A percentile compares a stretch with the other conserved stretches of the same genome.
phyloP scores from a whole-genome alignment of 2,329 filamentous ascomycete genomes.

The Gremmenia infestans region DNA sequence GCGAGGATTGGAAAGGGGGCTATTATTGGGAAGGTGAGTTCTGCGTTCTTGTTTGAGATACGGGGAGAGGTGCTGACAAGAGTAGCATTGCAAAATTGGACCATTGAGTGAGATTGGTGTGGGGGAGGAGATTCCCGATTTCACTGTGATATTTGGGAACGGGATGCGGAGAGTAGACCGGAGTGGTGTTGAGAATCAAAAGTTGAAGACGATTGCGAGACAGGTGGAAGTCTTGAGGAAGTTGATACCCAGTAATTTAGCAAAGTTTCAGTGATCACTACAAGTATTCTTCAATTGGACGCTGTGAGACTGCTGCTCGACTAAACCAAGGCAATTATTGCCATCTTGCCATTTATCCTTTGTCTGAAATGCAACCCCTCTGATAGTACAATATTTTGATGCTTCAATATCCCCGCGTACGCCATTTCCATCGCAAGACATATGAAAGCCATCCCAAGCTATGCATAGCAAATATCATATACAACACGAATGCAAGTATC shows the following conservation, averaged over 20 bases:
- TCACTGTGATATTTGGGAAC: slow-evolving; percentile 64
- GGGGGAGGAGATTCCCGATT: slow-evolving; percentile 56
- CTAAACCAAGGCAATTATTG: too few relatives aligned
- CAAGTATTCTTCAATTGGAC: neutral
- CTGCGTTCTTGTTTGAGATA: neutral
- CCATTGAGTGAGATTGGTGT: slow-evolving; percentile 55
- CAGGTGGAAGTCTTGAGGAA: slow-evolving; percentile 64
- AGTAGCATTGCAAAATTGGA: slow-evolving; percentile 67
- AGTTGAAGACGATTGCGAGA: slow-evolving; percentile 58
- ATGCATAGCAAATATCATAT: slow-evolving; percentile 29
- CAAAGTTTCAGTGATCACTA: slow-evolving; percentile 29
- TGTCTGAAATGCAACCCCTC: slow-evolving; percentile 1
- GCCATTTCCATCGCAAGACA: slow-evolving; percentile 15
- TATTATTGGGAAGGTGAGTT: slow-evolving; percentile 55
- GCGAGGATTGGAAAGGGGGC: slow-evolving; percentile 56
- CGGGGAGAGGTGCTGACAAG: slow-evolving; percentile 4
- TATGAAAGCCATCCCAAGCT: slow-evolving; percentile 23
- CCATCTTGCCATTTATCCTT: neutral
- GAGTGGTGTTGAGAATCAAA: slow-evolving; percentile 56
- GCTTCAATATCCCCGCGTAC: slow-evolving; percentile 10
- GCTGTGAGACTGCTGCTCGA: neutral
- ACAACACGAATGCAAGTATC: slow-evolving; percentile 12
- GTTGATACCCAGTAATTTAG: slow-evolving; percentile 58
- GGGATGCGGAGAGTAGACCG: slow-evolving; percentile 54
- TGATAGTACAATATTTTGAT: slow-evolving; percentile 4